Conservation (phyloP, 768 basidiomycete species). For the Pholiota conissans region DNA sequence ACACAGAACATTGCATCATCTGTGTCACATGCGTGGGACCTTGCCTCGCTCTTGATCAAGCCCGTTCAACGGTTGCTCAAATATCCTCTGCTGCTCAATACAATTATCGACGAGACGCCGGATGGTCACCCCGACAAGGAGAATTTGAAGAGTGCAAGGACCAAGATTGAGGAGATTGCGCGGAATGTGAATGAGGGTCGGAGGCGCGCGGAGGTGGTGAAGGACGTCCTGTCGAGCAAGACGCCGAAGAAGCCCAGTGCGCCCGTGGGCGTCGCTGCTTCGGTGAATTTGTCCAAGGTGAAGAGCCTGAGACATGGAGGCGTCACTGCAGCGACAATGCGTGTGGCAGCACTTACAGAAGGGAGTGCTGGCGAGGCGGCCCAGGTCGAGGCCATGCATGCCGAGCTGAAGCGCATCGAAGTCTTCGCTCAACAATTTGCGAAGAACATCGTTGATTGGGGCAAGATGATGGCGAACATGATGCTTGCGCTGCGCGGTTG, state of each 20-base stretch:
- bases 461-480: slow-evolving; percentile 46
- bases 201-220: slow-evolving; percentile 75
- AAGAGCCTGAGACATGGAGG: slow-evolving; percentile 46
- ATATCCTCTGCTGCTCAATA: slow-evolving; percentile 82
- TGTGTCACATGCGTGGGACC: slow-evolving; percentile 88
- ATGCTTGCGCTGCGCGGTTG: slow-evolving; percentile 55
- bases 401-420: slow-evolving; percentile 56
- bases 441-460: slow-evolving; percentile 65
- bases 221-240: slow-evolving; percentile 60
- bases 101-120: slow-evolving; percentile 76
- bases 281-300: slow-evolving; percentile 62
- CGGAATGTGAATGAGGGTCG: slow-evolving; percentile 78
- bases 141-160: slow-evolving; percentile 51
- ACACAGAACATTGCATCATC: slow-evolving; percentile 67
- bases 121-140: slow-evolving; percentile 67
- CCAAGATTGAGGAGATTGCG: slow-evolving; percentile 70
- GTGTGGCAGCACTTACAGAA: slow-evolving; percentile 15
- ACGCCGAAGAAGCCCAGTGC: slow-evolving; percentile 30
- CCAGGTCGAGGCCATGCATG: slow-evolving; percentile 54
- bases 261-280: slow-evolving; percentile 48
- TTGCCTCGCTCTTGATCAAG: slow-evolving; percentile 93
- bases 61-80: slow-evolving; percentile 96
- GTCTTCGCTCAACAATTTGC: slow-evolving; percentile 62
- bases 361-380: slow-evolving; percentile 37
- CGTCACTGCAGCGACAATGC: slow-evolving; percentile 25